Conservation (phyloP, 2,329 filamentous ascomycete species). For the Cryphonectria parasitica region DNA sequence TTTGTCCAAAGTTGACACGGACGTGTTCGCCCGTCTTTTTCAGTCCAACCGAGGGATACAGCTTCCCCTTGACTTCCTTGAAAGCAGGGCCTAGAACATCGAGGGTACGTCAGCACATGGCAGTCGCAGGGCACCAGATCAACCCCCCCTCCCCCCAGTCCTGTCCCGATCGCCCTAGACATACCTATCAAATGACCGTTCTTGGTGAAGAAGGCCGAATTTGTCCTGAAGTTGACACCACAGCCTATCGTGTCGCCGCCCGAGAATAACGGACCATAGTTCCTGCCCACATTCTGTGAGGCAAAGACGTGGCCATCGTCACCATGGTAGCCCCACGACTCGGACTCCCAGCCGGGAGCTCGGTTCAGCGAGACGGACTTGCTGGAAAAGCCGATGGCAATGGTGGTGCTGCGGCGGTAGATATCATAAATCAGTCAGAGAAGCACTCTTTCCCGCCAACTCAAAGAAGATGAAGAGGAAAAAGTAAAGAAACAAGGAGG, state of each 20-base stretch:
- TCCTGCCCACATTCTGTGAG: conserved; percentile 59
- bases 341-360: conserved; percentile 68
- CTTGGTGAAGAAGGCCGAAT: conserved; percentile 70
- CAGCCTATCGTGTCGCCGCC: conserved; percentile 65
- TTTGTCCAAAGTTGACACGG: conserved; percentile 69
- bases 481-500: background rate
- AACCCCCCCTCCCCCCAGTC: background rate
- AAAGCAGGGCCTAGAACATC: conserved; percentile 68
- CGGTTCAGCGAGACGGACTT: conserved; percentile 58
- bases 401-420: conserved; percentile 52
- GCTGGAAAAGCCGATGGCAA: conserved; percentile 65
- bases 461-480: too few relatives aligned
- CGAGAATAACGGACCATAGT: conserved; percentile 61
- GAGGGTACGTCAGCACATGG: conserved; percentile 33
- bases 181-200: conserved; percentile 63
- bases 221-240: conserved; percentile 67
- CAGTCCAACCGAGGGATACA: conserved; percentile 71
- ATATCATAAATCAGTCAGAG: background rate
- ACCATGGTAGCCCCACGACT: conserved; percentile 71
- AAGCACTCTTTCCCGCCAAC: too few relatives aligned
- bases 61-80: conserved; percentile 63
- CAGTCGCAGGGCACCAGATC: conserved; percentile 7
- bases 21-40: conserved; percentile 67
- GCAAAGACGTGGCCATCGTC: conserved; percentile 68
- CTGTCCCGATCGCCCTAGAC: conserved; percentile 30